Evolutionary conservation across 2,329 filamentous ascomycete species (phyloP), one percentile per base, ranked within the genome.

Genomic region (Balansia obtecta): DNA sequence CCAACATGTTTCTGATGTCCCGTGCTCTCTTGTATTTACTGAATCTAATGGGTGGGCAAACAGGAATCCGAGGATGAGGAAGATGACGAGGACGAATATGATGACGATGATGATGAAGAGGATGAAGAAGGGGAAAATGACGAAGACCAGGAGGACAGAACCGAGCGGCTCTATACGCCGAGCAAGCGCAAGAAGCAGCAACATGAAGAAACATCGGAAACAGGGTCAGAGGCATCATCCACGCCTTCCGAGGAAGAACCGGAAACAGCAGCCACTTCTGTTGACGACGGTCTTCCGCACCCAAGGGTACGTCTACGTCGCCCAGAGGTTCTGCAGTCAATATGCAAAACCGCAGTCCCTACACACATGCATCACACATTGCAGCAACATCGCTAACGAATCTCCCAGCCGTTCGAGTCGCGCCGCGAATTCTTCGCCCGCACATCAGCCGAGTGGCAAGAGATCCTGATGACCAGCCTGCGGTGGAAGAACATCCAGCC

Each of bases 341-440:
- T 33, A 40, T 10, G 15, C n/a, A 12, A 11, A 4, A 22, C 16
- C 18, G 8, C 18, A 8, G n/a, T 16, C 22, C 18, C 7, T 13
- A 45, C 6, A 45, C 18, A n/a, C 16, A 12, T 20, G 16, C 11
- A 45, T 16, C 32, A n/a, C 44, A 3, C 10, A 7, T 32, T 18
- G 13, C 13, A 8, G 1, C 16, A 46, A 46, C 39, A 15, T 20
- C 15, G 20, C 50, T 46, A 46, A 54, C 43, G 8, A 43, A 32
- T 10, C 46, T n/a, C 20, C 70, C 71, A 89, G 60, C 88, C 90
- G 0, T 98, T 98, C 60, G 93, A 98, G 64, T 83, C 82, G 1
- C 77, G 94, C 41, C 82, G 90, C 45, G 93, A 95, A 46, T 98
- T 97, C 76, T 97, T 95, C 70, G 80, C 79, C 15, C 81, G 93